Evolutionary conservation across 2,329 filamentous ascomycete species (phyloP), one percentile per base, ranked within the genome.

Genomic region (Xylogone sp.): DNA sequence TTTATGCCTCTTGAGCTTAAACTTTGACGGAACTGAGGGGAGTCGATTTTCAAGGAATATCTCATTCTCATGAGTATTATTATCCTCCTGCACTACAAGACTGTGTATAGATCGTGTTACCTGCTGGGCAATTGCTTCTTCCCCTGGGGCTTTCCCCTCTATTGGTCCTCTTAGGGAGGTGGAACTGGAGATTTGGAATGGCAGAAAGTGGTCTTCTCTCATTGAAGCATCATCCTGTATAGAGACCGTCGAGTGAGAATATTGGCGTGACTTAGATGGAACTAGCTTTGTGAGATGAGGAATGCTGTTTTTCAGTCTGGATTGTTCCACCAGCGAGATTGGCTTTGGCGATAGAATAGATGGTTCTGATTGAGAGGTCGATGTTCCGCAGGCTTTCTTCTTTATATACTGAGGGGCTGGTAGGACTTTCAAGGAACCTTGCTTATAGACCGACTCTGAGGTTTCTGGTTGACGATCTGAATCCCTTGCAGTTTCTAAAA

Each of bases 261-360:
- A 22, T 10, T 42, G 43, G 29, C 13, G 56, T 21, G 65, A 63
- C 19, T 65, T 29, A 8, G 61, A 51, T 21, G 65, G 65, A 20
- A 67, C 58, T 22, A 64, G 60, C 50, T 68, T 67, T 63, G 67
- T 68, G 9, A 67, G 54, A 27, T 65, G 62, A 21, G 63, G 62
- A 19, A 67, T 55, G 48, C 65, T 68, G 27, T 67, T 66, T 45
- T 66, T 65, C 31, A 67, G 49, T 47, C 59, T 66, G 29, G 65
- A 45, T 45, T 65, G 59, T 29, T 64, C 62, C 43, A 61, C 64
- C 29, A 64, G 64, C 24, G 63, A 67, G 21, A 67, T 65, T n/a
- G 65, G 63, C 44, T 65, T 65, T 43, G 65, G 65, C 18, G 64
- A 62, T 13, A 66, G 46, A 58, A 67, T 62, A n/a, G 60, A 62